Conservation (phyloP, 148 eudicot genomes). For the Rhododendron kiyosumense region DNA sequence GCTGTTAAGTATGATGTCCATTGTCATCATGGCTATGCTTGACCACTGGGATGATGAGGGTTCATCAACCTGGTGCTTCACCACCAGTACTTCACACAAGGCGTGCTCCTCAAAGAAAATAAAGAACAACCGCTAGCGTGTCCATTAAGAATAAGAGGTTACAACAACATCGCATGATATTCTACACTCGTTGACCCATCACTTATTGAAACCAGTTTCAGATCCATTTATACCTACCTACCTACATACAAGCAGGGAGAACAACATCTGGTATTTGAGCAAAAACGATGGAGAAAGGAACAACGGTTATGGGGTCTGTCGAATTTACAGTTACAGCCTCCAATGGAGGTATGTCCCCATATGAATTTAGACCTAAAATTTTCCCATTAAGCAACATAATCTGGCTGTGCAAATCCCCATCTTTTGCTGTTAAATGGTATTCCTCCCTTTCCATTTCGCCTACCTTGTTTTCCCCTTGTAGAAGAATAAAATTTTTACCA, state of each 20-base stretch:
- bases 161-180: background rate
- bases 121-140: background rate
- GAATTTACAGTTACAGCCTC: constrained; percentile 49
- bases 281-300: constrained; percentile 69
- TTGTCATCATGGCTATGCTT: background rate
- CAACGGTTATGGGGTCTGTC: constrained; percentile 46
- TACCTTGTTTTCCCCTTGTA: constrained; percentile 3
- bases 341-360: constrained; percentile 59
- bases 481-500: constrained; percentile 2
- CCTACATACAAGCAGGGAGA: constrained; percentile 63
- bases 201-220: constrained; percentile 10
- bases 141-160: background rate
- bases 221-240: background rate
- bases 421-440: constrained; percentile 73
- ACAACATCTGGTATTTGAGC: constrained; percentile 50
- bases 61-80: background rate
- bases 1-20: background rate
- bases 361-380: constrained; percentile 35
- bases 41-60: background rate
- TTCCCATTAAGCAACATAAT: constrained; percentile 74
- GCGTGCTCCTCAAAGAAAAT: background rate
- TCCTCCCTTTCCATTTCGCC: constrained; percentile 43
- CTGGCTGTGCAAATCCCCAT: constrained; percentile 67
- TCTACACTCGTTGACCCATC: background rate
- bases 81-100: background rate